Conservation (phyloP, 371 early-diverging fungal genomes). For the Apophysomyces elegans region DNA sequence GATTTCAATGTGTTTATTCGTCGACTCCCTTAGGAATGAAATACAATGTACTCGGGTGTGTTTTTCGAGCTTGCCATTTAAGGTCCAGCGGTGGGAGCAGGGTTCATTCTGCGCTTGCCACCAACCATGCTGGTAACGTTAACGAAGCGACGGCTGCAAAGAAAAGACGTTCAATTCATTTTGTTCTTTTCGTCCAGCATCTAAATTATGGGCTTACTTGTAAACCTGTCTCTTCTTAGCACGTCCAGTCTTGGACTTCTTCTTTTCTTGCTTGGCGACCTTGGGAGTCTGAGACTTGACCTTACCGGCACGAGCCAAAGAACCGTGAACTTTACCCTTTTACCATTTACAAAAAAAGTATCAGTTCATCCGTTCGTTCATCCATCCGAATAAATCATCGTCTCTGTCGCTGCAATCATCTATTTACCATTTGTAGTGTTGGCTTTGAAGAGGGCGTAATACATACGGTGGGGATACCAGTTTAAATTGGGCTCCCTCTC, state of each 20-base stretch:
- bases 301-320: constrained; percentile 99
- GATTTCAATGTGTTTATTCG: too few relatives aligned
- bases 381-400: constrained; percentile 22
- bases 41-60: background rate
- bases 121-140: constrained; percentile 86
- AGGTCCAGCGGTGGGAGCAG: constrained; percentile 65
- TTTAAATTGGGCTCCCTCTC: background rate
- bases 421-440: constrained; percentile 6
- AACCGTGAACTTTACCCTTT: constrained; percentile 99
- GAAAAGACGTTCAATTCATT: background rate
- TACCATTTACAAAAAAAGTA: too few relatives aligned
- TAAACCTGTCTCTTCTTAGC: constrained; percentile 98
- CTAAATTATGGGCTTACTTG: constrained; percentile 54
- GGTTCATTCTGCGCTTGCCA: constrained; percentile 92
- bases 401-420: background rate
- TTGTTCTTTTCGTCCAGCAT: background rate
- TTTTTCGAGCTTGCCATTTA: constrained; percentile 22
- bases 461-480: background rate
- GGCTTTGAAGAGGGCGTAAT: background rate
- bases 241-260: constrained; percentile 93
- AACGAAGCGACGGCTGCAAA: constrained; percentile 87
- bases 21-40: too few relatives aligned
- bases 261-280: constrained; percentile 98
- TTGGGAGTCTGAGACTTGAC: constrained; percentile 99
- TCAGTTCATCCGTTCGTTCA: constrained; percentile 26